These are phyloP conservation scores for Hortaea sp. DNA, from an alignment of 2,329 filamentous ascomycete species.

Conservation along the genomic window DNA sequence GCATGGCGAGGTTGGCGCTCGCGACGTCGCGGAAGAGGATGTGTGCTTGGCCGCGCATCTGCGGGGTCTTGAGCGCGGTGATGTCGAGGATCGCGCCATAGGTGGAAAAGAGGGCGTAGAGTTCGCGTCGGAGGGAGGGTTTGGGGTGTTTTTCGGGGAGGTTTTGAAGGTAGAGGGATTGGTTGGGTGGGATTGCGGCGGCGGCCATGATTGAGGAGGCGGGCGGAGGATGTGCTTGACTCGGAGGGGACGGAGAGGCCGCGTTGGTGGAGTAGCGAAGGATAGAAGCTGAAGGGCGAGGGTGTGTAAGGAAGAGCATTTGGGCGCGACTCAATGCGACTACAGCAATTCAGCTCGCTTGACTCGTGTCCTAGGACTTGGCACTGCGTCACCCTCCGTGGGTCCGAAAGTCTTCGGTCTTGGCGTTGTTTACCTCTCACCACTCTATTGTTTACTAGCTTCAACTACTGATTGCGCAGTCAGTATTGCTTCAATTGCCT, in stretches of 20 bases:
- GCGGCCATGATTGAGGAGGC: not conserved
- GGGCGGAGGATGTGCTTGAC: not conserved
- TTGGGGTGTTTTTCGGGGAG: constrained; percentile 87
- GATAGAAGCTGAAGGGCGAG: too few species aligned
- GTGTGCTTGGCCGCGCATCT: constrained; percentile 95
- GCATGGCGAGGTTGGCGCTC: constrained; percentile 88
- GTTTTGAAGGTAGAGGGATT: constrained; percentile 79
- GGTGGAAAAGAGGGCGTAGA: constrained; percentile 91
- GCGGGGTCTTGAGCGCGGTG: constrained; percentile 74
- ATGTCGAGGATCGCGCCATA: constrained; percentile 90
- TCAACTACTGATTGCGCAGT: too few species aligned
- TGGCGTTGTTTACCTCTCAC: too few species aligned
- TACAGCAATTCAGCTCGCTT: too few species aligned
- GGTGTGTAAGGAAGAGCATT: not conserved
- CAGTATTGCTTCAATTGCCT: too few species aligned
- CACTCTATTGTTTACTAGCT: too few species aligned
- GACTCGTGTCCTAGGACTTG: not conserved
- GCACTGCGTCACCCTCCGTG: constrained; percentile 4
- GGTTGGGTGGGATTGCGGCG: constrained; percentile 5
- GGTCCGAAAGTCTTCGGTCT: too few species aligned
- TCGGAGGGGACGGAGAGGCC: not conserved
- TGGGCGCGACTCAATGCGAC: not conserved
- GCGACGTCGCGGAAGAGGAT: constrained; percentile 83
- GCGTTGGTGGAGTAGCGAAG: constrained; percentile 1
- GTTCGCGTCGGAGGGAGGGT: constrained; percentile 68